Evolutionary conservation across 1,284 basidiomycete species (phyloP).

Genomic region (Microbotryum silenes-acaulis): DNA sequence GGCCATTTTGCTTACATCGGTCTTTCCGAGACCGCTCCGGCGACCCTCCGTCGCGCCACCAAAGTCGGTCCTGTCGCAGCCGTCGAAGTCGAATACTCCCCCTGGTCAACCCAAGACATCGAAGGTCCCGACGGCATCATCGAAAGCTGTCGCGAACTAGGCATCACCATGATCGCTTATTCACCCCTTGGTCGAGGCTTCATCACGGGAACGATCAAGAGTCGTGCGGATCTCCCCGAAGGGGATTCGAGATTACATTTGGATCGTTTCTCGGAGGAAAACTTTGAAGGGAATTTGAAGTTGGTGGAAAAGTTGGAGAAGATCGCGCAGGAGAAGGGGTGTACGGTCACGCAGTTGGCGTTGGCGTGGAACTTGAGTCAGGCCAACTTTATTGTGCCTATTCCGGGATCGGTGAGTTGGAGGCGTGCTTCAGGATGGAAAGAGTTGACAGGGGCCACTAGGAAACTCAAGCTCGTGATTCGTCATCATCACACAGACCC

Average conservation of each 20-base stretch:
- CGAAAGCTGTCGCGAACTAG: conserved; percentile 45
- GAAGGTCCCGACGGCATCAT: conserved; percentile 41
- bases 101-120: conserved; percentile 42
- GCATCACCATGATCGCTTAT: conserved; percentile 55
- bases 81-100: conserved; percentile 42
- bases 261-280: conserved; percentile 45
- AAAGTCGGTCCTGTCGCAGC: conserved; percentile 31
- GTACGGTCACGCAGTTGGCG: conserved; percentile 51
- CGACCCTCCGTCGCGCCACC: conserved; percentile 33
- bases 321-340: conserved; percentile 47
- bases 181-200: conserved; percentile 55
- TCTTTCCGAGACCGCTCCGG: conserved; percentile 28
- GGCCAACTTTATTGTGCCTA: conserved; percentile 42
- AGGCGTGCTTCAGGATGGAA: neutral
- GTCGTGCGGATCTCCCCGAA: conserved; percentile 49
- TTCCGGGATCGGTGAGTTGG: conserved; percentile 39
- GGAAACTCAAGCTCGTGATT: neutral
- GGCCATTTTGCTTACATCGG: conserved; percentile 38
- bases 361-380: conserved; percentile 57
- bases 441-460: neutral
- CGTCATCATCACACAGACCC: conserved; percentile 25
- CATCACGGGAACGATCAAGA: conserved; percentile 52
- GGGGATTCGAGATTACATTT: conserved; percentile 46
- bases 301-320: conserved; percentile 47
- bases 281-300: conserved; percentile 54